A percentile compares a stretch with the other conserved stretches of the same genome.
Evolutionary conservation across 768 basidiomycete species (phyloP).

Genomic region (Phallus indusiatus): DNA sequence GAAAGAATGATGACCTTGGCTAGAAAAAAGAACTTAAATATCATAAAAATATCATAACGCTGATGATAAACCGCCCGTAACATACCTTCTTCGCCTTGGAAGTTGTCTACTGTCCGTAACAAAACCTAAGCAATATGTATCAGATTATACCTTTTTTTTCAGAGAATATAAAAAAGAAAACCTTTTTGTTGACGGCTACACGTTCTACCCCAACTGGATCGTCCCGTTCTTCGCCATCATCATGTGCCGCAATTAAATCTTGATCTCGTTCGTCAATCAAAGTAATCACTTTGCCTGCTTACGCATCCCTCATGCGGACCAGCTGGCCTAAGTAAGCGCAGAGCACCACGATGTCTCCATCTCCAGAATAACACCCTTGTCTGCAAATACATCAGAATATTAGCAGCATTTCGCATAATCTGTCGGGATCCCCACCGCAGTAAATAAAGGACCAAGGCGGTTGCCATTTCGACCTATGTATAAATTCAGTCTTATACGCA

Average conservation of each 20-base stretch:
- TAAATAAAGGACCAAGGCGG: constrained; percentile 44
- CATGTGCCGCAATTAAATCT: constrained; percentile 45
- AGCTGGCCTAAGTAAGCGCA: constrained; percentile 47
- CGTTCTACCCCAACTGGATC: constrained; percentile 28
- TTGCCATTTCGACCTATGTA: constrained; percentile 36
- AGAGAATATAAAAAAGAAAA: constrained; percentile 14
- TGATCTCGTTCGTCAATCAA: constrained; percentile 64
- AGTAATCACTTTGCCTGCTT: constrained; percentile 42
- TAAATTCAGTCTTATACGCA: constrained; percentile 27
- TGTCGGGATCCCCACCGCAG: constrained; percentile 22
- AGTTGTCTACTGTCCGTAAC: constrained; percentile 69
- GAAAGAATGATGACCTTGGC: constrained; percentile 60
- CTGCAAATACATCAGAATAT: constrained; percentile 14
- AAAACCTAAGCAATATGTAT: constrained; percentile 37
- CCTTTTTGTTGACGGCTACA: constrained; percentile 43
- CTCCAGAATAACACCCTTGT: constrained; percentile 38
- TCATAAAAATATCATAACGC: too few relatives aligned
- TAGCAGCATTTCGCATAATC: not conserved
- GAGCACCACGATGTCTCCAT: constrained; percentile 45
- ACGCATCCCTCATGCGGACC: constrained; percentile 32
- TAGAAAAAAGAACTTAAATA: not conserved
- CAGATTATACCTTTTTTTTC: not conserved
- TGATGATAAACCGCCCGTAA: not conserved
- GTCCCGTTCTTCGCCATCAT: constrained; percentile 26
- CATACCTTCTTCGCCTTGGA: constrained; percentile 62